phyloP scores from a whole-genome alignment of 164 flowering plant genomes.

The Macadamia integrifolia region DNA sequence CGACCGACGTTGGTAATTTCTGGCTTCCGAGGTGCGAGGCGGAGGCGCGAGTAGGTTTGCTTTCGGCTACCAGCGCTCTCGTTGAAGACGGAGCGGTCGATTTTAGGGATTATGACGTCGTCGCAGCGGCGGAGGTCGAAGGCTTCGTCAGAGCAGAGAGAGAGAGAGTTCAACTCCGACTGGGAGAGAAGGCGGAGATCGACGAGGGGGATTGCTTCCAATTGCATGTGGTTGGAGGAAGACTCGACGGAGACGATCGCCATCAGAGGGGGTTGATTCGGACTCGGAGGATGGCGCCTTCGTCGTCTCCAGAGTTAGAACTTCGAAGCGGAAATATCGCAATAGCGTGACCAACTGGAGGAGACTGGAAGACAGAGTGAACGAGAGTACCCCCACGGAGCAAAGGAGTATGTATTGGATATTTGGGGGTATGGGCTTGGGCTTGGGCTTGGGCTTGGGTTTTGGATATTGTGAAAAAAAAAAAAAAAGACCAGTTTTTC shows the following conservation, averaged over 20 bases:
- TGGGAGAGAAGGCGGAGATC: conserved; percentile 75
- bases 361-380: no score
- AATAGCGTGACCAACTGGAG: no score
- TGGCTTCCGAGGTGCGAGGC: conserved; percentile 52
- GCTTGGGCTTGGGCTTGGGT: no score
- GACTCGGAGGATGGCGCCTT: not conserved
- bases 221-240: conserved; percentile 19
- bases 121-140: conserved; percentile 28
- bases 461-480: no score
- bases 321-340: no score
- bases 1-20: conserved; percentile 18
- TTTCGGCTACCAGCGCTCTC: conserved; percentile 88
- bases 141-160: conserved; percentile 40
- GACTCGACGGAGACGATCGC: conserved; percentile 34
- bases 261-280: conserved; percentile 22
- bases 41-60: conserved; percentile 84
- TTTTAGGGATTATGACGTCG: conserved; percentile 58
- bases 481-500: no score
- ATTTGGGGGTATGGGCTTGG: no score
- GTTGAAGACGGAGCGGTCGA: conserved; percentile 82
- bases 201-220: conserved; percentile 48
- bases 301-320: no score
- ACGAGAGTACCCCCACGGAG: no score
- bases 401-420: no score
- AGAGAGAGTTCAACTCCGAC: conserved; percentile 65